Evolutionary conservation across 257 asterid species (phyloP).

Genomic region (Fraxinus cuspidata): DNA sequence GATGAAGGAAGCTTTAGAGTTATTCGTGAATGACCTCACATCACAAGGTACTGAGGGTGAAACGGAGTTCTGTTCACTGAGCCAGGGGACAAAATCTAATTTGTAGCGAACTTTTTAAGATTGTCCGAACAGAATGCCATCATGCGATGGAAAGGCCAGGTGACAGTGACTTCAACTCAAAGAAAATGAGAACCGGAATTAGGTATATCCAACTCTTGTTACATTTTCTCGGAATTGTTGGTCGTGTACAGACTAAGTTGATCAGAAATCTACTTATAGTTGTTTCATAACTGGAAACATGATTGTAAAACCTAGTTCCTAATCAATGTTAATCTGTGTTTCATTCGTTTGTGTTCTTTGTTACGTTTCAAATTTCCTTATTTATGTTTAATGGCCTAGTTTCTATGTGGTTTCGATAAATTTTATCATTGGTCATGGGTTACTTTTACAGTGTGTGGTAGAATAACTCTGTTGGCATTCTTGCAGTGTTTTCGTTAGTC

Average conservation of each 20-base stretch:
- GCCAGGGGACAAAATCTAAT: neutral
- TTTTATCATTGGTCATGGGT: neutral
- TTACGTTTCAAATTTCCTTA: neutral
- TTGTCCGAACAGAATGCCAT: neutral
- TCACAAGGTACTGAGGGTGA: neutral
- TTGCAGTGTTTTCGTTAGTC: neutral
- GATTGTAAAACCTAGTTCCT: neutral
- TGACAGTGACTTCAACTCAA: neutral
- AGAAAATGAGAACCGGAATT: neutral
- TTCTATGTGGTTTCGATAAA: neutral
- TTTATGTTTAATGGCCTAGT: neutral
- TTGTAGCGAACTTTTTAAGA: neutral
- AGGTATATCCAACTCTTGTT: neutral
- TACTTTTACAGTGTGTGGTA: neutral
- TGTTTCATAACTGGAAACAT: neutral
- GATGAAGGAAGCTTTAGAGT: slow-evolving; percentile 51
- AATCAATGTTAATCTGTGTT: neutral
- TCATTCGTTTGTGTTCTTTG: neutral
- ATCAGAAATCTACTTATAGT: neutral
- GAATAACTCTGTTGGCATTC: neutral
- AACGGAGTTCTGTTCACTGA: neutral
- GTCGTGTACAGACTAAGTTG: neutral
- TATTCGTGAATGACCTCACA: slow-evolving; percentile 28
- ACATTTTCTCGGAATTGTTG: neutral
- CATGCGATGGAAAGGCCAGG: neutral